Evolutionary conservation across 805 yeast species (phyloP).

Genomic region (Pichia nanzhaoensis): DNA sequence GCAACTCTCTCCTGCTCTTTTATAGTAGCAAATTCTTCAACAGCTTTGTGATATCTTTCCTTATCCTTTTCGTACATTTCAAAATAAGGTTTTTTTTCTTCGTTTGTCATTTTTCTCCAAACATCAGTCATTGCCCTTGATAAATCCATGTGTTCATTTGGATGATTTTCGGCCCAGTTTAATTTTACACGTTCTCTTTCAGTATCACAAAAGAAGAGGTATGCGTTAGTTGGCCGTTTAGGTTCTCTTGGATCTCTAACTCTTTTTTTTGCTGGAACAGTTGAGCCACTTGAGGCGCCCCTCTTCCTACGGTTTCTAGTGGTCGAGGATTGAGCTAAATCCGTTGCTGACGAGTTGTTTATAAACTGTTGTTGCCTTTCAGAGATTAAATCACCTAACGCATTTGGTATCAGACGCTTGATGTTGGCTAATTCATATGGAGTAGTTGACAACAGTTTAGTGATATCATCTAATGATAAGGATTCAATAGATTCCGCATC

Average conservation of each 20-base stretch:
- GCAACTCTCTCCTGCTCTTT: conserved; percentile 19
- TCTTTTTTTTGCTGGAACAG: conserved; percentile 24
- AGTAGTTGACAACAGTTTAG: conserved; percentile 23
- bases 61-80: conserved; percentile 74
- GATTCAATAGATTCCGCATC: conserved; percentile 26
- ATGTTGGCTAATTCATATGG: conserved; percentile 21
- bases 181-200: conserved; percentile 69
- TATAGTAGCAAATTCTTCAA: conserved; percentile 39
- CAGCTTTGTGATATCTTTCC: conserved; percentile 65
- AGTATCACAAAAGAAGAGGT: conserved; percentile 76
- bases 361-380: conserved; percentile 10
- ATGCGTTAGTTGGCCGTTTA: conserved; percentile 86
- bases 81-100: conserved; percentile 64
- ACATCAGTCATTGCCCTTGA: conserved; percentile 76
- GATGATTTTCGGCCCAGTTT: conserved; percentile 45
- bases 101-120: conserved; percentile 72
- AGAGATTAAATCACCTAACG: conserved; percentile 9
- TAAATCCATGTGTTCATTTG: conserved; percentile 54
- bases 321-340: background rate
- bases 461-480: conserved; percentile 23
- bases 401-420: conserved; percentile 7
- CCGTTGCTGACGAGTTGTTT: background rate
- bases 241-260: conserved; percentile 80
- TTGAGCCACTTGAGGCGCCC: conserved; percentile 14
- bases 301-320: conserved; percentile 14